Conservation (phyloP, 495 filamentous ascomycete species). For the Podospora fimiseda region DNA sequence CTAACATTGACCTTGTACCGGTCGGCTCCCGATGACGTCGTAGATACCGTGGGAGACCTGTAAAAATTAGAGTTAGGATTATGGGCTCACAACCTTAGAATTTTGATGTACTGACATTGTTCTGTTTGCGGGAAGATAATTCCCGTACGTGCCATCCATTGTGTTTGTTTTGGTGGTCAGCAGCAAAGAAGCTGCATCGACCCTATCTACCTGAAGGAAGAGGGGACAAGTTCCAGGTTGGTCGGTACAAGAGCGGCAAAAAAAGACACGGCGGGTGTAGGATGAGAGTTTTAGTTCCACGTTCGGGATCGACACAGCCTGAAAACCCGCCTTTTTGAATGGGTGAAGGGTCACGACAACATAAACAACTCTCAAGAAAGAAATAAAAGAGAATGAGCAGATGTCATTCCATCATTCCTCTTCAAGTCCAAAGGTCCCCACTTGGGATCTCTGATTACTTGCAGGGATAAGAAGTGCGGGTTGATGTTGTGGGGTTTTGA, state of each 20-base stretch:
- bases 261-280: slow-evolving; percentile 11
- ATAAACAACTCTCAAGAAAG: no score
- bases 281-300: not conserved
- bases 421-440: no score
- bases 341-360: no score
- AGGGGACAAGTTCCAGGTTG: not conserved
- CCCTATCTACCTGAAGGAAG: slow-evolving; percentile 5
- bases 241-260: slow-evolving; percentile 14
- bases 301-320: not conserved
- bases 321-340: no score
- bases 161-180: slow-evolving; percentile 6
- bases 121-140: slow-evolving; percentile 21
- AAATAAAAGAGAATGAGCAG: not conserved
- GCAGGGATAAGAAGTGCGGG: slow-evolving; percentile 5
- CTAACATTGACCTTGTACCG: slow-evolving; percentile 70
- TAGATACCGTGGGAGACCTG: slow-evolving; percentile 26
- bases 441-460: not conserved
- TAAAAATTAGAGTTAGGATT: no score
- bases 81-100: no score
- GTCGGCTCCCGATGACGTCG: slow-evolving; percentile 19
- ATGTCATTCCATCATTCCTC: not conserved
- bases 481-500: slow-evolving; percentile 1
- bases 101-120: slow-evolving; percentile 14
- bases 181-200: not conserved
- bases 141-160: slow-evolving; percentile 32